Base-by-base conservation (phyloP, 2,329 filamentous ascomycete species). In the Zelopaecilomyces penicillatus region DNA sequence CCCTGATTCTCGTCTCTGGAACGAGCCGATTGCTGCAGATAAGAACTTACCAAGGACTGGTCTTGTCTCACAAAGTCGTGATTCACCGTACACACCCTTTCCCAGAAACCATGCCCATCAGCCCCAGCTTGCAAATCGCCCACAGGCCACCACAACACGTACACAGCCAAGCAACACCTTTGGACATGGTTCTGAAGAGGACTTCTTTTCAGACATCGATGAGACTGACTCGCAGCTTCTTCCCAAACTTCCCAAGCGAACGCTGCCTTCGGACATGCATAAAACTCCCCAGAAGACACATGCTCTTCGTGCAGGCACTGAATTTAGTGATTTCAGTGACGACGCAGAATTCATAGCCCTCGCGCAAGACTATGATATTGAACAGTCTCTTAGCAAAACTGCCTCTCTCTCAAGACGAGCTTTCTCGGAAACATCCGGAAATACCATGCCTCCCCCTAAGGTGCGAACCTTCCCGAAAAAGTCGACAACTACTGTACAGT, bases 331-430 rank as follows among this genome's bases (percentile, higher is more conserved):
- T 42, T 73, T 73, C 44, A 70, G 68, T 45, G 70, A 75, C 37
- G 72, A 73, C 45, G 65, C 69, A 41, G 72, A 72, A 36, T 73
- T 78, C 67, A 60, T 76, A 30, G 73, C 71, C 29, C 64, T 75
- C 44, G 74, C 71, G 8, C 65, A 76, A 48, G 65, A 73, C 50
- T 68, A 73, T 33, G 74, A 77, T 50, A 62, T 62, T 48, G 63
- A 62, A 11, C 65, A 71, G 39, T 60, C 56, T 52, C 19, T 47
- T 45, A 53, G 43, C 30, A 47, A 43, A n/a, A 39, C 52, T 7
- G 53, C 55, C 4, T 48, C 53, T 37, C 50, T 47, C 3, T 48
- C 54, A 5, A 67, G 73, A 6, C 56, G 63, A 5, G 65, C 65
- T 1, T 65, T 78, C 12, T 64, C 63, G 1, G 68, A 75, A 50